Evolutionary conservation across 768 basidiomycete species (phyloP), one percentile per base, ranked within the genome.

Genomic region (Flagelloscypha sp.): DNA sequence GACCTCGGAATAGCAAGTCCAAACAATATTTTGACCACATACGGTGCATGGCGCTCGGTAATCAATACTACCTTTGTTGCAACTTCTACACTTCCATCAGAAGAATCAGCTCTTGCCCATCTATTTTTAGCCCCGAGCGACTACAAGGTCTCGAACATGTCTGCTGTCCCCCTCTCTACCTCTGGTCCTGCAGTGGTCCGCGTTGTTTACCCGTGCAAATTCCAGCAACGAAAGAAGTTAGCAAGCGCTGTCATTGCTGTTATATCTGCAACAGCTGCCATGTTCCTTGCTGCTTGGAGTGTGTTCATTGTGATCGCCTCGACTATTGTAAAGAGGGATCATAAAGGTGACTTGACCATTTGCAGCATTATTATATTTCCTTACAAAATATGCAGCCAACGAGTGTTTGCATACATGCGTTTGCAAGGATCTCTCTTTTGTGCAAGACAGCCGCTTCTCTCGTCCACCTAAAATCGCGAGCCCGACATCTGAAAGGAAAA

Each of bases 21-120:
- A 1, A 55, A 55, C 36, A 57, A 57, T 39, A 52, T 57, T 39
- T 35, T 57, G 8, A 40, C 50, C 20, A 41, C n/a, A n/a, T n/a
- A n/a, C n/a, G n/a, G n/a, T n/a, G n/a, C n/a, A n/a, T n/a, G n/a
- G n/a, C n/a, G n/a, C n/a, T n/a, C n/a, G n/a, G n/a, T n/a, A n/a
- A n/a, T 38, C 12, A 38, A 46, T 19, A 20, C 23, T 16, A 32
- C 40, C 10, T 21, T 18, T n/a, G n/a, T n/a, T n/a, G n/a, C n/a
- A 15, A 29, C 6, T 7, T 45, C 48, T 7, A 35, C 18, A 3
- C 41, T 49, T n/a, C 48, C 48, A 7, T 25, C 49, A 3, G 33
- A 22, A 1, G 19, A 45, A 10, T 9, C 27, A 7, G 52, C 51
- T 13, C 47, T 50, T 2, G 48, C 54, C 27, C 12, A 28, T 51